Conservation (phyloP, 306 rosid species). For the Castanea sativa region DNA sequence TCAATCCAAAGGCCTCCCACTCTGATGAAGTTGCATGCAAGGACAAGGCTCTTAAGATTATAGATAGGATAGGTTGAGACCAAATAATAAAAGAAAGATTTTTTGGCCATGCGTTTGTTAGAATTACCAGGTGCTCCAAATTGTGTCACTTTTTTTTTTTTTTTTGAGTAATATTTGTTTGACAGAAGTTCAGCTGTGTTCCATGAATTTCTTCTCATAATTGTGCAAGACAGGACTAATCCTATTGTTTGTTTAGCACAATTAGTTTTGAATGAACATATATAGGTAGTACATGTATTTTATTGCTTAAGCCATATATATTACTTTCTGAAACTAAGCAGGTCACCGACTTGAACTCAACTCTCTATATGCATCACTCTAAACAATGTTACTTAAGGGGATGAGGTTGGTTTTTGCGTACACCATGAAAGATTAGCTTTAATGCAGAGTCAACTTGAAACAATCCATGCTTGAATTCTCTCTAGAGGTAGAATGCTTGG, state of each 20-base stretch:
- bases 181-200: neutral
- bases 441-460: neutral
- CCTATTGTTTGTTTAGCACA: neutral
- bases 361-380: neutral
- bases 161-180: neutral
- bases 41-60: neutral
- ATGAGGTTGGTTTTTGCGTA: neutral
- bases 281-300: neutral
- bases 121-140: neutral
- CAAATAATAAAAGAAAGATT: neutral
- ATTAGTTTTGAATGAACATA: neutral
- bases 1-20: too few species aligned
- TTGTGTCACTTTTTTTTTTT: neutral
- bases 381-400: neutral
- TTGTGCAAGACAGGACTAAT: too few species aligned
- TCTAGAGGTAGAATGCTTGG: neutral
- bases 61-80: neutral
- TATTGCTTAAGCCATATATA: too few species aligned
- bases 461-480: neutral
- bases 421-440: too few species aligned
- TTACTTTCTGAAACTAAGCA: too few species aligned
- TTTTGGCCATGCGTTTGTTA: neutral
- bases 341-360: too few species aligned
- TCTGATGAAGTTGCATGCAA: neutral
- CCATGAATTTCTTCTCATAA: neutral